A percentile compares a stretch with the other conserved stretches of the same genome.
phyloP scores from a whole-genome alignment of 2,329 filamentous ascomycete species.

The Dothistroma pini region DNA sequence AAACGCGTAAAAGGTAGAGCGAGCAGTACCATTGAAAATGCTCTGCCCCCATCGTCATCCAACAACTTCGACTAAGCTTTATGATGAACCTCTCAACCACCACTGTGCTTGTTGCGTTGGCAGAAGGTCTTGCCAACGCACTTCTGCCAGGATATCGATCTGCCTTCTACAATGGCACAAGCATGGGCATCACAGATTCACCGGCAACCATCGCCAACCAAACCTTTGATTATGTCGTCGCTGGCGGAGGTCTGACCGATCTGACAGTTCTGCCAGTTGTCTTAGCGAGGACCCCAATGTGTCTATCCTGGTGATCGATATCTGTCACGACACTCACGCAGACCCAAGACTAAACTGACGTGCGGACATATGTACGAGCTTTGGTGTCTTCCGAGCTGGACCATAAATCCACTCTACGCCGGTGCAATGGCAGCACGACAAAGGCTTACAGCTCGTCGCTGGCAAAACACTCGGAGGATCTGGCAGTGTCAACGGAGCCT shows the following conservation, averaged over 20 bases:
- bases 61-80: neutral
- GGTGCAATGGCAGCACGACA: conserved; percentile 23
- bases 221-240: conserved; percentile 26
- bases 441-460: conserved; percentile 22
- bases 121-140: neutral
- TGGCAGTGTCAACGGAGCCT: conserved; percentile 28
- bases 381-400: conserved; percentile 23
- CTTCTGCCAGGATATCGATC: conserved; percentile 1
- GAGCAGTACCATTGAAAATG: neutral
- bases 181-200: conserved; percentile 17
- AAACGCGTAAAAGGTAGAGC: neutral
- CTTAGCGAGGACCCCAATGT: conserved; percentile 25
- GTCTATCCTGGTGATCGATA: conserved; percentile 26
- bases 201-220: conserved; percentile 10
- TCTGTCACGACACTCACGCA: conserved; percentile 20
- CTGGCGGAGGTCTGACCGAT: conserved; percentile 27
- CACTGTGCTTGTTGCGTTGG: neutral
- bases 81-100: neutral
- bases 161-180: conserved; percentile 4
- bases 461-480: conserved; percentile 29
- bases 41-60: neutral
- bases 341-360: conserved; percentile 23
- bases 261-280: conserved; percentile 25
- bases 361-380: conserved; percentile 25
- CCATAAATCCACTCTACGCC: conserved; percentile 24